Evolutionary conservation across 768 basidiomycete species (phyloP).

Genomic region (Psilocybe subaeruginosa): DNA sequence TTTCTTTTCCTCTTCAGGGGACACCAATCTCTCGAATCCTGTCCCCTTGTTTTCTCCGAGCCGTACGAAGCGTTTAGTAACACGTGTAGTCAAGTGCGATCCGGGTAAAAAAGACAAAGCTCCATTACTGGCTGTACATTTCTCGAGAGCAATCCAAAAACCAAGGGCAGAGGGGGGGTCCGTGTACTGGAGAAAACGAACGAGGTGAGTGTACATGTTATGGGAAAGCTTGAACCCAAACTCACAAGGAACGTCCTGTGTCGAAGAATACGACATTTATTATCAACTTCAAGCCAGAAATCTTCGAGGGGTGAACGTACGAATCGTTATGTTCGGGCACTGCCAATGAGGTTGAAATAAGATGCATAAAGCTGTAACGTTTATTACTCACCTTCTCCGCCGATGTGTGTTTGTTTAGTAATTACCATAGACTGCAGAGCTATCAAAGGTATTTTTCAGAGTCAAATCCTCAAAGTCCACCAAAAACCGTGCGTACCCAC

Average conservation of each 20-base stretch:
- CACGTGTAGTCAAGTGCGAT: conserved; percentile 75
- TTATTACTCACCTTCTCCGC: conserved; percentile 74
- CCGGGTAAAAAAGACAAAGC: conserved; percentile 90
- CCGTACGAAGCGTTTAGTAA: conserved; percentile 87
- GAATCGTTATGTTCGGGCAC: conserved; percentile 95
- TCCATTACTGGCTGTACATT: conserved; percentile 81
- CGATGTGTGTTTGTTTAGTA: conserved; percentile 91
- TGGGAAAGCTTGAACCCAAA: conserved; percentile 31
- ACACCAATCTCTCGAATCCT: conserved; percentile 71
- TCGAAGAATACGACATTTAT: background rate
- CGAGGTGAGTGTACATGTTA: conserved; percentile 1
- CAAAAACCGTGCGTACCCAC: conserved; percentile 53
- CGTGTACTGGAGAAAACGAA: conserved; percentile 65
- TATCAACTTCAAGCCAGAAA: background rate
- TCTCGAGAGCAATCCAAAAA: conserved; percentile 95
- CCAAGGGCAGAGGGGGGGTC: conserved; percentile 91
- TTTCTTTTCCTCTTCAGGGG: conserved; percentile 36
- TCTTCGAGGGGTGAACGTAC: conserved; percentile 45
- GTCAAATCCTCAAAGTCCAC: background rate
- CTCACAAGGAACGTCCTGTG: conserved; percentile 75
- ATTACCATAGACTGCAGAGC: conserved; percentile 96
- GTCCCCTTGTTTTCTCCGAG: conserved; percentile 72
- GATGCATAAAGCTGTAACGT: background rate
- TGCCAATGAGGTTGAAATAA: conserved; percentile 26
- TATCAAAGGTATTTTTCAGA: conserved; percentile 26